Percentiles rank a stretch among this genome's conserved stretches.
phyloP scores from a whole-genome alignment of 805 yeast genomes.

The Yarrowia osloensis region DNA sequence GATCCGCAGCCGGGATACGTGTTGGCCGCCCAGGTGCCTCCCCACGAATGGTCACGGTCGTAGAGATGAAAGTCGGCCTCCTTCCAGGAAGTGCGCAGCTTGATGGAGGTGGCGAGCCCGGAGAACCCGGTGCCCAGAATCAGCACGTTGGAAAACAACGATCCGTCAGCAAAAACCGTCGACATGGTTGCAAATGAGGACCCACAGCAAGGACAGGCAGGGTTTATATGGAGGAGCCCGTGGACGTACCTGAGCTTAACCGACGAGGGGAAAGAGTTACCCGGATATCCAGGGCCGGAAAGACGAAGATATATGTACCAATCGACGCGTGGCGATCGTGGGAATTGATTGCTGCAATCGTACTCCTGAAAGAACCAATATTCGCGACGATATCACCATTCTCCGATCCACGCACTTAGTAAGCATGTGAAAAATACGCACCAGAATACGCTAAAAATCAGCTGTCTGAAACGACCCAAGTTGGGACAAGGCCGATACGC shows the following conservation, averaged over 20 bases:
- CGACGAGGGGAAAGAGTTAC: neutral
- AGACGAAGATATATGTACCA: too few species aligned
- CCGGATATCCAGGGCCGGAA: neutral
- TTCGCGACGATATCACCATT: neutral
- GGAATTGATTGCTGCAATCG: neutral
- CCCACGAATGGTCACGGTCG: slow-evolving; percentile 33
- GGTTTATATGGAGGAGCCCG: neutral
- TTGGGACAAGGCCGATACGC: neutral
- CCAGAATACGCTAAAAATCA: neutral
- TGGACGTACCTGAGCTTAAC: neutral
- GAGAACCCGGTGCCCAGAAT: slow-evolving; percentile 28
- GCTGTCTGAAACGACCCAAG: neutral
- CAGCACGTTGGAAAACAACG: slow-evolving; percentile 17
- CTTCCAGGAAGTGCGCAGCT: slow-evolving; percentile 18
- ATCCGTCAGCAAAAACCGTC: slow-evolving; percentile 21
- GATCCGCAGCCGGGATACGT: slow-evolving; percentile 36
- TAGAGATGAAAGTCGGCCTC: slow-evolving; percentile 32
- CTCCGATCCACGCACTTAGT: neutral
- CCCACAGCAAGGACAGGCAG: too few species aligned
- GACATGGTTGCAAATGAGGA: neutral
- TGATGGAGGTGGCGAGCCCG: slow-evolving; percentile 31
- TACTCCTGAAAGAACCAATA: too few species aligned
- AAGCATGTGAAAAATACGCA: neutral
- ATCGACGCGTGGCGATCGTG: neutral
- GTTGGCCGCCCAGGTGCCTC: slow-evolving; percentile 37